Conservation (phyloP, 257 asterid genomes). For the Ocimum tenuiflorum region DNA sequence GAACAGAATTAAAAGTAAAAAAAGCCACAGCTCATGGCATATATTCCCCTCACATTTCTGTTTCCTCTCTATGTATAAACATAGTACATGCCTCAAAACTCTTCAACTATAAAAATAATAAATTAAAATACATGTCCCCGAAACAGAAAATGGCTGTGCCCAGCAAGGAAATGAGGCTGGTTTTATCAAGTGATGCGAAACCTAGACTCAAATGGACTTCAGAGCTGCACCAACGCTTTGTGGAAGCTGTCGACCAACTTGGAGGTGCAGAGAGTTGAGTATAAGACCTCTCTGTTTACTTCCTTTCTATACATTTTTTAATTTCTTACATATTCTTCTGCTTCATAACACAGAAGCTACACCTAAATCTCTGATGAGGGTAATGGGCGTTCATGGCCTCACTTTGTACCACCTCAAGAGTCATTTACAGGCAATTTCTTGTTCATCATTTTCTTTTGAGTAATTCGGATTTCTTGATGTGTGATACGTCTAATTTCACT, state of each 20-base stretch:
- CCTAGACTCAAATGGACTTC: constrained; percentile 82
- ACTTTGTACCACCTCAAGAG: constrained; percentile 92
- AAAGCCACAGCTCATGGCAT: constrained; percentile 49
- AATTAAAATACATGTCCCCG: neutral
- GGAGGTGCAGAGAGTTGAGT: constrained; percentile 85
- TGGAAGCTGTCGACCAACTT: constrained; percentile 56
- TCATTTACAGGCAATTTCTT: constrained; percentile 62
- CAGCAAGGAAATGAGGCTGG: constrained; percentile 46
- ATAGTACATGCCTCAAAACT: constrained; percentile 39
- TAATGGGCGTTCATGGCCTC: constrained; percentile 76
- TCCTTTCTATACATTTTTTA: neutral
- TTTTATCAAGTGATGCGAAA: constrained; percentile 74
- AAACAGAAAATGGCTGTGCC: constrained; percentile 27
- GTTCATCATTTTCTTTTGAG: neutral
- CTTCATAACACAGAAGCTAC: constrained; percentile 57
- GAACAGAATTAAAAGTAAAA: constrained; percentile 18
- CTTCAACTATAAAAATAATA: constrained; percentile 43
- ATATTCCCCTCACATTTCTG: constrained; percentile 52
- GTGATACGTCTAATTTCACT: neutral
- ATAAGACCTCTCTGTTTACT: neutral
- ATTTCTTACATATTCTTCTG: neutral
- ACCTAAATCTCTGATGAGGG: constrained; percentile 85
- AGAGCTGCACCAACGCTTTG: constrained; percentile 62
- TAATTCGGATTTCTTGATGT: neutral
- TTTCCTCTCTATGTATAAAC: neutral